A percentile compares a stretch with the other conserved stretches of the same genome.
Conservation (phyloP, 23 red algal genomes). For the Agarophyton chilense region DNA sequence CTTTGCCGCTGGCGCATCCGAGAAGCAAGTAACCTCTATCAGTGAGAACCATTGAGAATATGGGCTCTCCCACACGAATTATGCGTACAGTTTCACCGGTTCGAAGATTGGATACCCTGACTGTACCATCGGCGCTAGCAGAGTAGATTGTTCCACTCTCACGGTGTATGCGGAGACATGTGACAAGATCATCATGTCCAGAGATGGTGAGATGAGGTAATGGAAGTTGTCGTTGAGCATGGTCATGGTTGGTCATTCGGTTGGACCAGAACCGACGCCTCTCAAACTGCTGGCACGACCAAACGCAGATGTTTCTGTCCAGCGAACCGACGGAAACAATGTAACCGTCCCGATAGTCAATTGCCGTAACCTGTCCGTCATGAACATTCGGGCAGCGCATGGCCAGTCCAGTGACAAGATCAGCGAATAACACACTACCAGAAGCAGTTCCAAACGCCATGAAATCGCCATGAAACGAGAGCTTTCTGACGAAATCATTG, state of each 20-base stretch:
- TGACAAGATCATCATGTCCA: conserved; percentile 36
- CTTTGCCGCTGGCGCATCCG: conserved; percentile 54
- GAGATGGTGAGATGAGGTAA: not conserved
- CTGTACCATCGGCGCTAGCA: conserved; percentile 55
- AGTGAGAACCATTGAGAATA: conserved; percentile 59
- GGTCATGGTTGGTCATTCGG: not conserved
- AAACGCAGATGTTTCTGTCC: conserved; percentile 33
- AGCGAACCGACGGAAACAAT: conserved; percentile 30
- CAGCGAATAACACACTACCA: conserved; percentile 29
- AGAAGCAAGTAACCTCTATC: conserved; percentile 58
- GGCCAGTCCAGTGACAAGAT: conserved; percentile 16
- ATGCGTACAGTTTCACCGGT: conserved; percentile 7
- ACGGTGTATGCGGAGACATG: conserved; percentile 5
- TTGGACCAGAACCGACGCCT: conserved; percentile 20
- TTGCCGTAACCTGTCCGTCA: conserved; percentile 52
- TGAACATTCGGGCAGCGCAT: conserved; percentile 25
- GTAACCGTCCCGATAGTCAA: conserved; percentile 40
- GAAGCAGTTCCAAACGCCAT: conserved; percentile 56
- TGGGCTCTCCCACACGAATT: conserved; percentile 56
- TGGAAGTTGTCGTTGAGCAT: not conserved
- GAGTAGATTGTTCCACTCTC: conserved; percentile 22
- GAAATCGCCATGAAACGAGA: conserved; percentile 51
- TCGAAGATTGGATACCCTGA: conserved; percentile 21
- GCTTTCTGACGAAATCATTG: conserved; percentile 52
- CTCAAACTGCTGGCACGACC: conserved; percentile 7